phyloP scores from a whole-genome alignment of 2,329 filamentous ascomycete genomes.

The Beauveria sp. region DNA sequence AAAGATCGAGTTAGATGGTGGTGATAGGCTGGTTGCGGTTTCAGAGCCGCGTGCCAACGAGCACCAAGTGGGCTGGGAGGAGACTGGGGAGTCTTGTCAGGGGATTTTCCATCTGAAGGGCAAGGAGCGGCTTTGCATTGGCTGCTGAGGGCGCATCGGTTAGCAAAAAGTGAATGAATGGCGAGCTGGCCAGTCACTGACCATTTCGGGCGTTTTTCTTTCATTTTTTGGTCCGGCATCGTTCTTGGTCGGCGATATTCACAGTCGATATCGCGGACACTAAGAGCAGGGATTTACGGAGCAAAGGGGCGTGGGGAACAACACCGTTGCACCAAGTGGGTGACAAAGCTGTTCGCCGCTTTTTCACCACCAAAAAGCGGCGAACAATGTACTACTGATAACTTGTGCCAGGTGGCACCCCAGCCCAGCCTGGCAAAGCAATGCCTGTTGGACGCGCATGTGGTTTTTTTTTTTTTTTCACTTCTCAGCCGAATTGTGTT shows the following conservation, averaged over 20 bases:
- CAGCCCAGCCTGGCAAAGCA: not conserved
- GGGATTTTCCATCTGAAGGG: not conserved
- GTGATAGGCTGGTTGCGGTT: conserved; percentile 2
- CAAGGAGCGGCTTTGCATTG: not conserved
- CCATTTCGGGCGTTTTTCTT: too few relatives aligned
- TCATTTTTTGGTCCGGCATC: too few relatives aligned
- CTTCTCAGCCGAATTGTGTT: not conserved
- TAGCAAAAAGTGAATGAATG: not conserved
- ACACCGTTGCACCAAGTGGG: not conserved
- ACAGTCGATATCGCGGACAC: not conserved
- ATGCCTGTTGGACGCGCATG: not conserved
- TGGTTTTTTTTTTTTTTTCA: too few relatives aligned
- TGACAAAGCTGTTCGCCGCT: too few relatives aligned
- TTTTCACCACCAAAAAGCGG: too few relatives aligned
- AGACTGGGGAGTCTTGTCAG: not conserved
- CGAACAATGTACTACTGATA: too few relatives aligned
- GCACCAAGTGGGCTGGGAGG: not conserved
- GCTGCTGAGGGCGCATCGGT: not conserved
- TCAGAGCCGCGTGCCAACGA: conserved; percentile 6
- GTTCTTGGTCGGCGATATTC: not conserved
- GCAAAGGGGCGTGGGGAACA: not conserved
- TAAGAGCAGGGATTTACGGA: not conserved
- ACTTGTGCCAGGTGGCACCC: too few relatives aligned
- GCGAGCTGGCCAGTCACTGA: not conserved
- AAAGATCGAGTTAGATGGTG: not conserved